These are phyloP conservation scores for Saraca asoca DNA, from an alignment of 331 rosid species.

Conservation along the genomic window DNA sequence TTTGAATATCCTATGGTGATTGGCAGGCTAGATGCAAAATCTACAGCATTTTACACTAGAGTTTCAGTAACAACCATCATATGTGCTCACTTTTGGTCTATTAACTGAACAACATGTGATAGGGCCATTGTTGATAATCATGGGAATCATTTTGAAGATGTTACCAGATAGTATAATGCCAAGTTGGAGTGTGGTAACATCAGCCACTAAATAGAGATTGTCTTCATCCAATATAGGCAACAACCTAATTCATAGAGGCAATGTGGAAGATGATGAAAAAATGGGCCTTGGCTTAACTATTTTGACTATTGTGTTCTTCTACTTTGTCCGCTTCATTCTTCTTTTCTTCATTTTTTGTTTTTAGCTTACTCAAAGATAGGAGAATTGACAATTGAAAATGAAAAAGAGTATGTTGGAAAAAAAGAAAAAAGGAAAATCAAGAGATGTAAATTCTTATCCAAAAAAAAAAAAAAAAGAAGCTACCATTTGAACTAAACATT, in stretches of 20 bases:
- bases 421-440: too few relatives aligned
- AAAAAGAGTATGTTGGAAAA: too few relatives aligned
- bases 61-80: too few relatives aligned
- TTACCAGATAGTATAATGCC: constrained; percentile 48
- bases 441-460: too few relatives aligned
- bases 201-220: constrained; percentile 28
- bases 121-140: constrained; percentile 52
- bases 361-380: too few relatives aligned
- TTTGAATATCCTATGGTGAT: background rate
- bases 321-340: too few relatives aligned
- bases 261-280: constrained; percentile 39
- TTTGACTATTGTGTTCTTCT: background rate
- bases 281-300: constrained; percentile 40
- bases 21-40: background rate
- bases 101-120: constrained; percentile 58
- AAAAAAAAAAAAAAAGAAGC: too few relatives aligned
- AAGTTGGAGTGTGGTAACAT: constrained; percentile 2
- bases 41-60: too few relatives aligned
- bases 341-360: background rate
- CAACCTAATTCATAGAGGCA: background rate
- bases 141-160: constrained; percentile 59
- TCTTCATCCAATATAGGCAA: constrained; percentile 19
- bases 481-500: too few relatives aligned
- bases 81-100: too few relatives aligned
- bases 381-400: too few relatives aligned